Conservation (phyloP, 2,329 filamentous ascomycete genomes). For the Aspergillus hiratsukae region DNA sequence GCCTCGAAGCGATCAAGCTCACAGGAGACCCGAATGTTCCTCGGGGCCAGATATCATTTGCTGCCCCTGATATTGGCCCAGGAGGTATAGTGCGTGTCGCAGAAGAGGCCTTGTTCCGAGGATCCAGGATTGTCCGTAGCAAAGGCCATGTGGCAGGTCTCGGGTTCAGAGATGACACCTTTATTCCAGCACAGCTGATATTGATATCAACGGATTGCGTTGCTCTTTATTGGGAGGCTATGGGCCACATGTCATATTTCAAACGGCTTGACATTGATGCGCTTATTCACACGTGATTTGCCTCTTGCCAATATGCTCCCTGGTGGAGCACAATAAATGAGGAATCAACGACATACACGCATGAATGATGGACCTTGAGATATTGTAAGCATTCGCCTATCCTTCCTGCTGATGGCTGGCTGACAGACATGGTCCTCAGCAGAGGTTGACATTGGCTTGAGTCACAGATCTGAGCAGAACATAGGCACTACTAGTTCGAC, state of each 20-base stretch:
- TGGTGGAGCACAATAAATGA: too few species aligned
- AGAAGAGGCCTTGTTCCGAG: constrained; percentile 65
- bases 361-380: background rate
- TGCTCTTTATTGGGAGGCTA: constrained; percentile 75
- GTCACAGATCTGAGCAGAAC: background rate
- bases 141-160: constrained; percentile 71
- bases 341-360: constrained; percentile 1
- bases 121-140: constrained; percentile 67
- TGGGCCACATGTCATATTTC: constrained; percentile 44
- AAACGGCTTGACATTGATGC: constrained; percentile 40
- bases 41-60: constrained; percentile 76
- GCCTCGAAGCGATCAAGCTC: constrained; percentile 79
- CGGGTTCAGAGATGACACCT: constrained; percentile 63
- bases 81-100: constrained; percentile 60
- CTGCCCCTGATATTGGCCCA: constrained; percentile 70
- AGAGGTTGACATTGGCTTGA: background rate
- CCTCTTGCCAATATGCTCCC: background rate
- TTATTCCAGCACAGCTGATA: constrained; percentile 70
- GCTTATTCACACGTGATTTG: constrained; percentile 27
- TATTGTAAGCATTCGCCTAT: background rate
- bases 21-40: constrained; percentile 90
- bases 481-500: background rate
- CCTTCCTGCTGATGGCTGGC: background rate
- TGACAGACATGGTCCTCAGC: background rate
- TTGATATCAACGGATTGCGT: constrained; percentile 71